Percentiles rank a stretch among this genome's conserved stretches.
These are phyloP conservation scores for Jaapia argillacea DNA, from an alignment of 768 basidiomycete species.

Conservation along the genomic window DNA sequence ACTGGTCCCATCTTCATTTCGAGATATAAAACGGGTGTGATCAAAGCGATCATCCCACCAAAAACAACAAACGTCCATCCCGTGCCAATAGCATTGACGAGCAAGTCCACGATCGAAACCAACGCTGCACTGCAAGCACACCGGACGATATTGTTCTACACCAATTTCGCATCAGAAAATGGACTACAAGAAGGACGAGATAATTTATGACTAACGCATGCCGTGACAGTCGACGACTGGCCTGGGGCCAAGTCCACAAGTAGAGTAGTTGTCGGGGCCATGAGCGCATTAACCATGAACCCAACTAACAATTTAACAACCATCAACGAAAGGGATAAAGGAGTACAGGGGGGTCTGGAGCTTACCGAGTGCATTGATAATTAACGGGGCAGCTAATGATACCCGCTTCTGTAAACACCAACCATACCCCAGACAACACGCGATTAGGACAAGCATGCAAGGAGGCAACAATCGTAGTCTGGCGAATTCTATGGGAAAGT, in stretches of 20 bases:
- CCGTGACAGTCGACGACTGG: constrained; percentile 59
- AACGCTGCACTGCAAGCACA: constrained; percentile 49
- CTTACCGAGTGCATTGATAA: constrained; percentile 33
- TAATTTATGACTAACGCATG: constrained; percentile 43
- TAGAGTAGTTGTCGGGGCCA: constrained; percentile 52
- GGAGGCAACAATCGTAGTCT: constrained; percentile 38
- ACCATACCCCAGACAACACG: constrained; percentile 42
- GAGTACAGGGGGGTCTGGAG: too few relatives aligned
- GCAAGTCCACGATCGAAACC: constrained; percentile 54
- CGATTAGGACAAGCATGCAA: constrained; percentile 27
- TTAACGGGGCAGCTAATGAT: constrained; percentile 40
- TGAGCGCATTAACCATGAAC: constrained; percentile 29
- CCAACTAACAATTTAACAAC: too few relatives aligned
- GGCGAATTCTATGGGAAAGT: constrained; percentile 54
- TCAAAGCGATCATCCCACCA: constrained; percentile 35
- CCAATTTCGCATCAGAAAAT: neutral
- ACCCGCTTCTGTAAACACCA: constrained; percentile 45
- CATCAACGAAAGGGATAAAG: too few relatives aligned
- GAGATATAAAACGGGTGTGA: constrained; percentile 40
- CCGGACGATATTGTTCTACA: constrained; percentile 65
- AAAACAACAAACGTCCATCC: constrained; percentile 67
- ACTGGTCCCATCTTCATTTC: constrained; percentile 43
- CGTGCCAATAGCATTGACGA: constrained; percentile 43
- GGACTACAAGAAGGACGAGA: too few relatives aligned
- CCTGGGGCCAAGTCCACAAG: constrained; percentile 55